phyloP scores from a whole-genome alignment of 148 eudicot species.

The Rhododendron ovatum region DNA sequence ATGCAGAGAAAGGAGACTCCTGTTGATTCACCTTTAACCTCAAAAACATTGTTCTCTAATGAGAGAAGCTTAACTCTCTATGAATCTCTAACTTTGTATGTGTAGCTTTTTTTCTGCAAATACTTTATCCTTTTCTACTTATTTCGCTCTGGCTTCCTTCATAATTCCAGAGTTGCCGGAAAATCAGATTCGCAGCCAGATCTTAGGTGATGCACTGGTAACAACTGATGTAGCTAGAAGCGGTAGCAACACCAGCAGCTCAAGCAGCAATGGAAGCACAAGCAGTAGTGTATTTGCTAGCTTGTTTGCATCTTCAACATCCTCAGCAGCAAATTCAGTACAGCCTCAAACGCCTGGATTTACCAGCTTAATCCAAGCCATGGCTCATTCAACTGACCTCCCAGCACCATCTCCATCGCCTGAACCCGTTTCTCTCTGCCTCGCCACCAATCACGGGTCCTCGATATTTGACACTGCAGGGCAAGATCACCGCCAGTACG shows the following conservation, averaged over 20 bases:
- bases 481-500: slow-evolving; percentile 59
- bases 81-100: slow-evolving; percentile 3
- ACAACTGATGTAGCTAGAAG: slow-evolving; percentile 29
- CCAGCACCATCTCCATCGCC: slow-evolving; percentile 39
- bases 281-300: slow-evolving; percentile 75
- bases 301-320: slow-evolving; percentile 74
- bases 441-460: slow-evolving; percentile 67
- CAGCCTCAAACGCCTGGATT: slow-evolving; percentile 53
- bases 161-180: slow-evolving; percentile 42
- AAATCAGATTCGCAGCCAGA: slow-evolving; percentile 21
- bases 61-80: slow-evolving; percentile 12
- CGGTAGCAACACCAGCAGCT: slow-evolving; percentile 42
- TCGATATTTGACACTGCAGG: slow-evolving; percentile 65
- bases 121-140: slow-evolving; percentile 12
- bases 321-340: slow-evolving; percentile 30
- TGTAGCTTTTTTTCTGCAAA: neutral
- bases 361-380: slow-evolving; percentile 47
- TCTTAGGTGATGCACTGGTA: slow-evolving; percentile 29
- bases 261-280: slow-evolving; percentile 47
- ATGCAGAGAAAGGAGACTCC: slow-evolving; percentile 36
- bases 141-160: slow-evolving; percentile 3
- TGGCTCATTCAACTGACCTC: slow-evolving; percentile 42
- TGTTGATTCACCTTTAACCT: slow-evolving; percentile 28
- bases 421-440: slow-evolving; percentile 70
- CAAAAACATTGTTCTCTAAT: slow-evolving; percentile 17